Evolutionary conservation across 345 rosid genomes (phyloP), one percentile per base, ranked within the genome.

Genomic region (Passiflora organensis): DNA sequence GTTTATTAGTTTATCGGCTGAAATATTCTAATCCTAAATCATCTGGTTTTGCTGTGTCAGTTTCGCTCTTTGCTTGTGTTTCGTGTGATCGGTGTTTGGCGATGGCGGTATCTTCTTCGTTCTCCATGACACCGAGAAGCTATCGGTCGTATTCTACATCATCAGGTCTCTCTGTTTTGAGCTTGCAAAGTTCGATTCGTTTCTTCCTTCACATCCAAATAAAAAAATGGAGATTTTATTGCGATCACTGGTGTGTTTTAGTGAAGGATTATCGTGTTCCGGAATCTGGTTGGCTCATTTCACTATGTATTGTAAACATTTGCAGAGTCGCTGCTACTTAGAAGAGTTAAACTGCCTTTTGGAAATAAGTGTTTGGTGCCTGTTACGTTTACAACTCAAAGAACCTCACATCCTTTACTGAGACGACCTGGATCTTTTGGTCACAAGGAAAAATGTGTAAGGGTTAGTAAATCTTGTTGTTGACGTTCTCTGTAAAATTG

Each of bases 41-140:
- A 28, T 28, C 8, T 28, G 34, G 34, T 28, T 3, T 28, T 28
- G 8, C 34, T 8, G 34, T 28, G 34, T 28, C 34, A 28, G 34
- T 28, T 8, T 28, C 34, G 3, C 34, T 28, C 34, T 28, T 8
- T 28, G 5, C 8, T 8, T 28, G 5, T 3, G 8, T 28, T 8
- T 3, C 3, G 34, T 28, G 34, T 3, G 1, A 46, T 20, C 10
- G 5, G 50, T 8, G 28, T 14, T 16, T 21, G 36, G 20, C 61
- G 4, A 86, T 86, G 90, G 87, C 81, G 58, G 67, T 72, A 50
- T 60, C 74, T 56, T 58, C 72, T 53, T 76, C 73, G 10, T 43
- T 74, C 19, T 62, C 78, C 24, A 51, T 72, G 10, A 42, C 56
- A 38, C 59, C 81, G 44, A 55, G 51, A 42, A 51, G 48, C 48